These are phyloP conservation scores for Fusarium oxysporum DNA, from an alignment of 2,329 filamentous ascomycete species.

Conservation along the genomic window DNA sequence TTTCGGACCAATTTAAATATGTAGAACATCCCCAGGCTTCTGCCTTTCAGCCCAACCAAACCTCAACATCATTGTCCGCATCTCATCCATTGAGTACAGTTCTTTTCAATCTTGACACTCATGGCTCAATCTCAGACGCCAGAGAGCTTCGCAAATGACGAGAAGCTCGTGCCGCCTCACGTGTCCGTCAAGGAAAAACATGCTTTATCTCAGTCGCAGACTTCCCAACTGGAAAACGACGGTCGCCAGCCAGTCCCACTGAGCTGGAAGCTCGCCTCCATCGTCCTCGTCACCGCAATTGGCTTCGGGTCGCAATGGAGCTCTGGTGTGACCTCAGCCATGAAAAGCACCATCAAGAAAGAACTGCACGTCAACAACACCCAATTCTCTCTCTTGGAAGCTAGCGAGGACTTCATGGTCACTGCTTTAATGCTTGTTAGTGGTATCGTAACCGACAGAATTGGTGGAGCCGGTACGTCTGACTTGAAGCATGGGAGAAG, in stretches of 20 bases:
- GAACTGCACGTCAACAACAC: slow-evolving; percentile 69
- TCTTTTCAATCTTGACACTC: background rate
- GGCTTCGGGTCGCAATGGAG: slow-evolving; percentile 70
- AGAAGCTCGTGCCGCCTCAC: background rate
- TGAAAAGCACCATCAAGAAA: slow-evolving; percentile 71
- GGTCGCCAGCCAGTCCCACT: background rate
- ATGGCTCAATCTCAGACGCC: background rate
- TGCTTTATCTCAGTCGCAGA: background rate
- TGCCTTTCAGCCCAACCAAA: too few species aligned
- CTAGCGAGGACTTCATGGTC: slow-evolving; percentile 71
- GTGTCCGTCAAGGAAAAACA: background rate
- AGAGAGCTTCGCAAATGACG: background rate
- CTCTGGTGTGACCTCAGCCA: slow-evolving; percentile 66
- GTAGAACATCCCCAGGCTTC: too few species aligned
- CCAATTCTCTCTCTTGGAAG: slow-evolving; percentile 67
- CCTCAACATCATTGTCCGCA: too few species aligned
- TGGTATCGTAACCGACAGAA: slow-evolving; percentile 66
- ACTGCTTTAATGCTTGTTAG: slow-evolving; percentile 65
- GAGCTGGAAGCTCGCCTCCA: slow-evolving; percentile 49
- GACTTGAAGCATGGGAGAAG: accelerated
- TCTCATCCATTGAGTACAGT: background rate
- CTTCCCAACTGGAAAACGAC: background rate
- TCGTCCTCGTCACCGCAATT: slow-evolving; percentile 62
- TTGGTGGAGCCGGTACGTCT: slow-evolving; percentile 62
- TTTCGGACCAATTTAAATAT: too few species aligned